A percentile compares a stretch with the other conserved stretches of the same genome.
These are phyloP conservation scores for Nitzschia putrida DNA, from an alignment of 108 stramenopile genomes.

Conservation along the genomic window DNA sequence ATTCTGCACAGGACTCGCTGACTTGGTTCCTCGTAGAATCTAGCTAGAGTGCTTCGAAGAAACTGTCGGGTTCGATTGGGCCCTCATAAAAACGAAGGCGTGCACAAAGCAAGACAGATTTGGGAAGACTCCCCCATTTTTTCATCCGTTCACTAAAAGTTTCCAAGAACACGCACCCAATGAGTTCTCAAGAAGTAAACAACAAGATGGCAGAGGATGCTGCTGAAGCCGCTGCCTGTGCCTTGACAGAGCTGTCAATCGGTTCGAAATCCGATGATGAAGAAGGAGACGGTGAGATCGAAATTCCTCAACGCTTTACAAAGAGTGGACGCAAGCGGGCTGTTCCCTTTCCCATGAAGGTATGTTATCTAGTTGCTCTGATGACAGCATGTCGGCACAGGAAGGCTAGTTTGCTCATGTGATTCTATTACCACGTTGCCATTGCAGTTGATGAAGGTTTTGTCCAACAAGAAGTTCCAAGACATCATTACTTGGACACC, in stretches of 20 bases:
- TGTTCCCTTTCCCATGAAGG: slow-evolving; percentile 48
- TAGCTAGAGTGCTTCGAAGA: too few species aligned
- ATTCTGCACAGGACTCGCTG: too few species aligned
- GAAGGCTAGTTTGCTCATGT: not conserved
- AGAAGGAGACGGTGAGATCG: slow-evolving; percentile 20
- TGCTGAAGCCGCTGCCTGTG: slow-evolving; percentile 12
- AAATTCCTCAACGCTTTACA: slow-evolving; percentile 52
- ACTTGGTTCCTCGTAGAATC: too few species aligned
- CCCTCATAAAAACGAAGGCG: too few species aligned
- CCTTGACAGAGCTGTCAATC: slow-evolving; percentile 8
- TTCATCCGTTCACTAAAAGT: too few species aligned
- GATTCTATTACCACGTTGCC: not conserved
- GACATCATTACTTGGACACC: slow-evolving; percentile 59
- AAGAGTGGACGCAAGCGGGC: slow-evolving; percentile 49
- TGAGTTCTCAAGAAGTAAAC: not conserved
- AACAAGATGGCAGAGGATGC: slow-evolving; percentile 5
- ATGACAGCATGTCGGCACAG: not conserved
- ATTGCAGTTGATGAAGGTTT: slow-evolving; percentile 51
- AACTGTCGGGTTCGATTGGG: too few species aligned
- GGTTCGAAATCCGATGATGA: slow-evolving; percentile 3
- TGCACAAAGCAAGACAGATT: too few species aligned
- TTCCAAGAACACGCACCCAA: slow-evolving; percentile 2
- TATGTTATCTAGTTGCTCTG: slow-evolving; percentile 6
- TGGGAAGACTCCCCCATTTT: too few species aligned
- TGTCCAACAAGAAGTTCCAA: slow-evolving; percentile 33